Conservation (phyloP, 1,139 yeast genomes). For the Lodderomyces oxycetoniae region DNA sequence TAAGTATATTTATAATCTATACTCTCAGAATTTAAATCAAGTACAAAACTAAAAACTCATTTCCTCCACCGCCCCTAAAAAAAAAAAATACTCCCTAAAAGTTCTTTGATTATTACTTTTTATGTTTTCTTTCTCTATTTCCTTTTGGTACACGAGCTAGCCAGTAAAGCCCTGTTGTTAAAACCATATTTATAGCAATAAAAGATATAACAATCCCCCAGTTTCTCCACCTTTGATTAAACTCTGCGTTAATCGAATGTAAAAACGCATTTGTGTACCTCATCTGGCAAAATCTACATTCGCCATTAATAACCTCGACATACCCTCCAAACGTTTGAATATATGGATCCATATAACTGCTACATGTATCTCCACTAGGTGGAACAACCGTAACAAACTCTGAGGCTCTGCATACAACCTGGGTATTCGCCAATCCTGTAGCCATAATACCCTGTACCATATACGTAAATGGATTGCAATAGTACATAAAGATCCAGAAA, state of each 20-base stretch:
- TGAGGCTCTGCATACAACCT: slow-evolving; percentile 22
- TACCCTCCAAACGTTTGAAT: slow-evolving; percentile 49
- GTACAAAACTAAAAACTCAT: too few relatives aligned
- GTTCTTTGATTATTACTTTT: slow-evolving; percentile 1
- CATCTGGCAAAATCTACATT: slow-evolving; percentile 52
- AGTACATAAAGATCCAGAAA: slow-evolving; percentile 37
- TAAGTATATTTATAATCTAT: too few relatives aligned
- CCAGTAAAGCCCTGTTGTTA: slow-evolving; percentile 61
- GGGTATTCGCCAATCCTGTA: slow-evolving; percentile 33
- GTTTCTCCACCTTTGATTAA: slow-evolving; percentile 61
- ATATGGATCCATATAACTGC: slow-evolving; percentile 44
- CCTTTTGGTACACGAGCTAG: slow-evolving; percentile 70
- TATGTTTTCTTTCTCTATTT: slow-evolving; percentile 15
- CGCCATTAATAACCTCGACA: slow-evolving; percentile 33
- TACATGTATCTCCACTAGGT: slow-evolving; percentile 55
- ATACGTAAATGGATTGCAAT: slow-evolving; percentile 56
- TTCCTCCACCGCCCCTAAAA: too few relatives aligned
- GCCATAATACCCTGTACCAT: slow-evolving; percentile 35
- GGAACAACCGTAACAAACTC: slow-evolving; percentile 28
- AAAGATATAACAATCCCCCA: slow-evolving; percentile 51
- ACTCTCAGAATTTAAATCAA: too few relatives aligned
- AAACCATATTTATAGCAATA: slow-evolving; percentile 49
- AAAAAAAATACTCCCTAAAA: too few relatives aligned
- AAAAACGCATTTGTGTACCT: slow-evolving; percentile 50
- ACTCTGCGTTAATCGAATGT: slow-evolving; percentile 38